phyloP scores from a whole-genome alignment of 176 grass and related monocot species.

The Cymbopogon citratus region DNA sequence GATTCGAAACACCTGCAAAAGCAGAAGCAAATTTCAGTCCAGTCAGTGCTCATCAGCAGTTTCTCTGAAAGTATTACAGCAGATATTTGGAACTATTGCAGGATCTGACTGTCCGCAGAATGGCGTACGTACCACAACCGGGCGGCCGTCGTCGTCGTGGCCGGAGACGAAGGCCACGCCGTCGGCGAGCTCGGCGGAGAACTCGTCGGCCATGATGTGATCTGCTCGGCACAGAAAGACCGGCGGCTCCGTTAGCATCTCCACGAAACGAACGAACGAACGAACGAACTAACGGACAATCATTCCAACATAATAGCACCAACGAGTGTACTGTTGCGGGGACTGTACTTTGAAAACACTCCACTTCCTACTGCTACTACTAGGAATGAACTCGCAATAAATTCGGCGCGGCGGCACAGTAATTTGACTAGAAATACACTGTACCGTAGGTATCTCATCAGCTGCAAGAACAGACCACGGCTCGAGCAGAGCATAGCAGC shows the following conservation, averaged over 20 bases:
- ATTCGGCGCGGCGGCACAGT: constrained; percentile 19
- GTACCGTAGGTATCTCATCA: constrained; percentile 21
- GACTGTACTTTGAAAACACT: constrained; percentile 19
- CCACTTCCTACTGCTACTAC: background rate
- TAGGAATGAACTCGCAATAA: background rate
- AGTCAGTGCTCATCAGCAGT: background rate
- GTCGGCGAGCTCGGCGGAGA: constrained; percentile 80
- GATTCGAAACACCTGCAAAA: constrained; percentile 71
- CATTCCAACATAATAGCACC: constrained; percentile 20
- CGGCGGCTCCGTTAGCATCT: background rate
- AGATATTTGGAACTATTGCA: background rate
- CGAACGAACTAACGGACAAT: background rate
- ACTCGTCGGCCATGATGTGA: constrained; percentile 93
- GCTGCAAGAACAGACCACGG: background rate
- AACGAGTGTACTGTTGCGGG: constrained; percentile 23
- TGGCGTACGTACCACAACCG: constrained; percentile 58
- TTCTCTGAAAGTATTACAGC: background rate
- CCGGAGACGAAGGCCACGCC: constrained; percentile 87
- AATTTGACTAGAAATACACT: constrained; percentile 35
- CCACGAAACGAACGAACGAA: background rate
- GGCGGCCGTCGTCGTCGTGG: constrained; percentile 85
- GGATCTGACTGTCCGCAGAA: background rate
- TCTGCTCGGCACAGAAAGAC: constrained; percentile 39
- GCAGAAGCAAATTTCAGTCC: background rate
- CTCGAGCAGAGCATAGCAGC: constrained; percentile 4